These are phyloP conservation scores for Blastobotrys proliferans DNA, from an alignment of 1,139 yeast genomes.

Conservation along the genomic window DNA sequence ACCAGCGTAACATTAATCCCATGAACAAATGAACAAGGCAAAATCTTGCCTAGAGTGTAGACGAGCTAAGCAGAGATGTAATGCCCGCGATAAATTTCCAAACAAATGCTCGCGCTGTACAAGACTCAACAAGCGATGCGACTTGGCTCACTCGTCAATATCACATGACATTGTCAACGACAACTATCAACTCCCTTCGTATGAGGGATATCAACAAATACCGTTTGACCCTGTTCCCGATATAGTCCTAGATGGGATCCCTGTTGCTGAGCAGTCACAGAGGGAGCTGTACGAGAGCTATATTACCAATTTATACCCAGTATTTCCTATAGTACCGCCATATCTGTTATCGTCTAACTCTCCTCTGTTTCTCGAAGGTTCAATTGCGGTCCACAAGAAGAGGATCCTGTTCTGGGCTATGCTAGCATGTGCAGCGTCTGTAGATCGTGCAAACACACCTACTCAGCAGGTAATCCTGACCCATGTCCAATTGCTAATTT, in stretches of 20 bases:
- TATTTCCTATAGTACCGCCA: slow-evolving; percentile 10
- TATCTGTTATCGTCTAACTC: not conserved
- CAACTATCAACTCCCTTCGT: not conserved
- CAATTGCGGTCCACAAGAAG: no score
- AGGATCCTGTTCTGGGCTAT: slow-evolving; percentile 13
- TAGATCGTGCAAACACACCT: no score
- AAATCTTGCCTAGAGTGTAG: slow-evolving; percentile 13
- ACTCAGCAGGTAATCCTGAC: slow-evolving; percentile 4
- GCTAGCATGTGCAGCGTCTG: slow-evolving; percentile 1
- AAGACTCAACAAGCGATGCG: slow-evolving; percentile 6
- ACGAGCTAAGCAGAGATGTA: slow-evolving; percentile 12
- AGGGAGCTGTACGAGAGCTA: slow-evolving; percentile 10
- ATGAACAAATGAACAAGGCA: no score
- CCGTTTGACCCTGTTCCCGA: slow-evolving; percentile 9
- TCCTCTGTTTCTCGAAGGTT: slow-evolving; percentile 2
- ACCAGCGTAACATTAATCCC: no score
- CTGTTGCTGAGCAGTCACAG: slow-evolving; percentile 1
- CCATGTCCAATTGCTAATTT: slow-evolving; percentile 9
- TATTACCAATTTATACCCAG: slow-evolving; percentile 7
- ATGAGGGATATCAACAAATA: not conserved
- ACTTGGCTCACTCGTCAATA: not conserved
- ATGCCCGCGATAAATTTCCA: slow-evolving; percentile 11
- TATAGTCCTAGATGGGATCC: not conserved
- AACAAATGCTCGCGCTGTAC: slow-evolving; percentile 12
- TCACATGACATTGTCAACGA: no score